These are phyloP conservation scores for Suillus brevipes DNA, from an alignment of 768 basidiomycete genomes.

Conservation along the genomic window DNA sequence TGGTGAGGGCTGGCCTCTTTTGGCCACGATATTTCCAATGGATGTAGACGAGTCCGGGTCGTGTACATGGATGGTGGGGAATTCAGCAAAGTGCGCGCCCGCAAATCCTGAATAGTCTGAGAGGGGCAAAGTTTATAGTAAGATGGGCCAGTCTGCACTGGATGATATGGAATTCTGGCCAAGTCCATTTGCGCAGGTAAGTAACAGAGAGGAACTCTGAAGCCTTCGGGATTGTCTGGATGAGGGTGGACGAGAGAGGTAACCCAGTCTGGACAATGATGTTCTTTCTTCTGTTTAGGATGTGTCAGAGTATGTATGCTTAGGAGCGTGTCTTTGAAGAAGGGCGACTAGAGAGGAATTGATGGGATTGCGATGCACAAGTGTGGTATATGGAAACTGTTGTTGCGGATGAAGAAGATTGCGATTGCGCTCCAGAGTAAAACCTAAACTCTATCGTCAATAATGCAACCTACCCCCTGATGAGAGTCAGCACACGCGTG, in stretches of 20 bases:
- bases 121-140: conserved; percentile 62
- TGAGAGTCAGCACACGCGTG: conserved; percentile 17
- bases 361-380: conserved; percentile 66
- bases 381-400: conserved; percentile 47
- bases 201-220: conserved; percentile 58
- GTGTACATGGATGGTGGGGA: conserved; percentile 79
- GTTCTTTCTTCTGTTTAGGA: conserved; percentile 44
- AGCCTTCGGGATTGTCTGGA: conserved; percentile 55
- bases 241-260: conserved; percentile 52
- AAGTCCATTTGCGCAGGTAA: conserved; percentile 47
- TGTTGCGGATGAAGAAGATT: conserved; percentile 36
- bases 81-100: conserved; percentile 76
- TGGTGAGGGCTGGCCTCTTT: conserved; percentile 40
- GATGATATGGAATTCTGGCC: conserved; percentile 6
- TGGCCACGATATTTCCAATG: conserved; percentile 57
- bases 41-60: conserved; percentile 55
- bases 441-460: conserved; percentile 77
- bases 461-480: conserved; percentile 64
- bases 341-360: conserved; percentile 48
- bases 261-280: conserved; percentile 54
- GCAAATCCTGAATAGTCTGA: conserved; percentile 43
- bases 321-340: conserved; percentile 45
- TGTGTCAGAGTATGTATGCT: conserved; percentile 23
- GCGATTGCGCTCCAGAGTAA: conserved; percentile 52
- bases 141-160: conserved; percentile 6